Evolutionary conservation across 371 early-diverging fungal genomes (phyloP).

Genomic region (Mortierella sp.): DNA sequence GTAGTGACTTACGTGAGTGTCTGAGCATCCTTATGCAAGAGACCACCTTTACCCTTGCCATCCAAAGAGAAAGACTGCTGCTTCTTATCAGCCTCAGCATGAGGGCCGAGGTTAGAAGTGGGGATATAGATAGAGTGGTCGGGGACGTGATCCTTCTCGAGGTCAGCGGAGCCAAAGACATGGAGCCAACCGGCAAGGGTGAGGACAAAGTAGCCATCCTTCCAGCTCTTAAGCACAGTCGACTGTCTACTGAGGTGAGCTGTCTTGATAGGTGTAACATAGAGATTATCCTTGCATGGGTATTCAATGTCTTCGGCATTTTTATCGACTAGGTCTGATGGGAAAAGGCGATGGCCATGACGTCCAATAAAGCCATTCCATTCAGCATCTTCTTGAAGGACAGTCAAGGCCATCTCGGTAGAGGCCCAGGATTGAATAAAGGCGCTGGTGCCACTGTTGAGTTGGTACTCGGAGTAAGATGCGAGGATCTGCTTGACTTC

Average conservation of each 20-base stretch:
- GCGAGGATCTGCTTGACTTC: slow-evolving; percentile 51
- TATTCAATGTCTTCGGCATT: slow-evolving; percentile 45
- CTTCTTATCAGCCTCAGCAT: slow-evolving; percentile 43
- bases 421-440: slow-evolving; percentile 43
- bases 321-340: slow-evolving; percentile 48
- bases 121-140: slow-evolving; percentile 52
- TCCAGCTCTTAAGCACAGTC: slow-evolving; percentile 53
- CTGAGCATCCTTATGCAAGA: slow-evolving; percentile 47
- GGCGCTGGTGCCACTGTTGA: slow-evolving; percentile 19
- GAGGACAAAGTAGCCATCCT: slow-evolving; percentile 51
- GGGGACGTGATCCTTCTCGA: slow-evolving; percentile 30
- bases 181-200: slow-evolving; percentile 49
- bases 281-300: slow-evolving; percentile 49
- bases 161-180: slow-evolving; percentile 43
- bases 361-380: slow-evolving; percentile 41
- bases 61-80: slow-evolving; percentile 52
- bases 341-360: slow-evolving; percentile 45
- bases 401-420: slow-evolving; percentile 39
- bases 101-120: slow-evolving; percentile 40
- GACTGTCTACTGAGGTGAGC: slow-evolving; percentile 46
- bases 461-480: slow-evolving; percentile 44
- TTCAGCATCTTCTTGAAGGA: slow-evolving; percentile 44
- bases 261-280: slow-evolving; percentile 33
- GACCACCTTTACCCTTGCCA: slow-evolving; percentile 54
- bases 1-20: slow-evolving; percentile 40